Conservation (phyloP, 1,284 basidiomycete species). For the Flammula alnicola region DNA sequence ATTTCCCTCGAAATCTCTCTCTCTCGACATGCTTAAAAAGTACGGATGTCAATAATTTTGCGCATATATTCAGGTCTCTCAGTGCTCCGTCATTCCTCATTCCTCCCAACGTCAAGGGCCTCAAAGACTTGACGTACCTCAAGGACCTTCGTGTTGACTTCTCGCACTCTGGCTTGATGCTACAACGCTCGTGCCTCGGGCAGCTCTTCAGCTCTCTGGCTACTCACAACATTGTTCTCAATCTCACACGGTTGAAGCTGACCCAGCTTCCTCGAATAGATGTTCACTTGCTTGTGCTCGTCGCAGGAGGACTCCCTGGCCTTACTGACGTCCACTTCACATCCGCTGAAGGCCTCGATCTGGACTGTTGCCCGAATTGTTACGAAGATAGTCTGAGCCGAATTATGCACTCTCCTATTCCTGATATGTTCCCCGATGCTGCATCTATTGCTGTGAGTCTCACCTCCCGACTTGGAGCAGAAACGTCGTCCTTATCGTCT, state of each 20-base stretch:
- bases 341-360: slow-evolving; percentile 59
- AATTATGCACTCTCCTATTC: slow-evolving; percentile 66
- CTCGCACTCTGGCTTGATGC: slow-evolving; percentile 40
- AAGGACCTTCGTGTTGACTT: slow-evolving; percentile 41
- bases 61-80: slow-evolving; percentile 34
- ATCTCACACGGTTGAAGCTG: slow-evolving; percentile 49
- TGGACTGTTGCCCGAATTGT: slow-evolving; percentile 63
- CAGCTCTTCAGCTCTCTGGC: slow-evolving; percentile 34
- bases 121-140: slow-evolving; percentile 31
- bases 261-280: slow-evolving; percentile 60
- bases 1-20: not conserved
- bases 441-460: slow-evolving; percentile 54
- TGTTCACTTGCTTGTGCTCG: slow-evolving; percentile 44
- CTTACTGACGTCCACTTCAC: slow-evolving; percentile 55
- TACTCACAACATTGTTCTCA: slow-evolving; percentile 17
- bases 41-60: slow-evolving; percentile 5
- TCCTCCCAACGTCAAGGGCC: slow-evolving; percentile 26
- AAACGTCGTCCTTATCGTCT: slow-evolving; percentile 10
- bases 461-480: slow-evolving; percentile 4
- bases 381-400: slow-evolving; percentile 61
- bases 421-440: slow-evolving; percentile 47
- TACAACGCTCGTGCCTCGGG: slow-evolving; percentile 39
- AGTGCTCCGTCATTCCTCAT: slow-evolving; percentile 27
- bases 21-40: not conserved
- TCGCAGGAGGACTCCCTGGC: slow-evolving; percentile 49